Evolutionary conservation across 306 rosid genomes (phyloP).

Genomic region (Prinsepia uniflora): DNA sequence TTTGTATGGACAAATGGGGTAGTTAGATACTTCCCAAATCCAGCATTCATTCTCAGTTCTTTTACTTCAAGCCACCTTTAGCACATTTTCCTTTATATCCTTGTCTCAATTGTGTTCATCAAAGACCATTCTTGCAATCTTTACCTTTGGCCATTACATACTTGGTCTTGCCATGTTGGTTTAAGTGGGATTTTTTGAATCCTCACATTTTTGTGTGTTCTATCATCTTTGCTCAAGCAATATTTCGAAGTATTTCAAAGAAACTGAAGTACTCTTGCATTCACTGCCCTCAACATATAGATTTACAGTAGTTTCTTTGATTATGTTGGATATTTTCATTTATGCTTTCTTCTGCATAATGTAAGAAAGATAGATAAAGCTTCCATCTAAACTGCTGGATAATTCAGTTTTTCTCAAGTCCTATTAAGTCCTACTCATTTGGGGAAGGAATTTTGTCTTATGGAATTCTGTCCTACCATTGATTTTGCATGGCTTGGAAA

Average conservation of each 20-base stretch:
- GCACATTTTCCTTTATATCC: neutral
- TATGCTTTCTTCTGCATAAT: neutral
- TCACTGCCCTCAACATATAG: neutral
- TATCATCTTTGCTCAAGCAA: constrained; percentile 8
- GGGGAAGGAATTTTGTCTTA: neutral
- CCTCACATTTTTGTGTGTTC: neutral
- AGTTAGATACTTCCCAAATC: constrained; percentile 1
- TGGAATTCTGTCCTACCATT: neutral
- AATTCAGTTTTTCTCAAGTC: neutral
- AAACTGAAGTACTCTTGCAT: constrained; percentile 14
- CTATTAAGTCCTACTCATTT: neutral
- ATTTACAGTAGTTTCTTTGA: neutral
- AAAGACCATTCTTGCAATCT: neutral
- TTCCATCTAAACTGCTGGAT: neutral
- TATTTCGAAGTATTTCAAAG: neutral
- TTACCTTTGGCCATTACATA: neutral
- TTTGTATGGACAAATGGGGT: constrained; percentile 3
- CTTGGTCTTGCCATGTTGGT: neutral
- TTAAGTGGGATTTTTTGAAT: neutral
- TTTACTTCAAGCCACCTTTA: neutral
- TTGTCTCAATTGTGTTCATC: neutral
- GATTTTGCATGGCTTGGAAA: constrained; percentile 17
- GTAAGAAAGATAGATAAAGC: constrained; percentile 1
- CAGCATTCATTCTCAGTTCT: neutral
- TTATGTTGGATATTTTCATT: neutral